A percentile compares a stretch with the other conserved stretches of the same genome.
phyloP scores from a whole-genome alignment of 2,329 filamentous ascomycete genomes.

The Trichoderma sp. region DNA sequence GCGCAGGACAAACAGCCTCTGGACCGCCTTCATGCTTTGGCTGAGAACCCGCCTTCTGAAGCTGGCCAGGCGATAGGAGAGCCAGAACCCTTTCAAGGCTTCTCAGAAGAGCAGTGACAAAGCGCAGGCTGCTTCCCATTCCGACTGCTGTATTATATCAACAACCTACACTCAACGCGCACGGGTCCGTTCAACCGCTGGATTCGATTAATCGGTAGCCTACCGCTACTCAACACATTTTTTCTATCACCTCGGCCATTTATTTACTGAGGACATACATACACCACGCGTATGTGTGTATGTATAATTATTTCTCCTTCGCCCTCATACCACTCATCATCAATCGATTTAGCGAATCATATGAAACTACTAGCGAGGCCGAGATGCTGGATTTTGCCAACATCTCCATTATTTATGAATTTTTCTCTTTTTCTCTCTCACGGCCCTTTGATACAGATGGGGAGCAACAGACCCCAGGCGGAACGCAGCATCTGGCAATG shows the following conservation, averaged over 20 bases:
- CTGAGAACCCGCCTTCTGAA: conserved; percentile 55
- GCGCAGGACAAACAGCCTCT: conserved; percentile 61
- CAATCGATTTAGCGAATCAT: conserved; percentile 8
- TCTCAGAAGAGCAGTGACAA: background rate
- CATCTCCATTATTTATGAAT: conserved; percentile 11
- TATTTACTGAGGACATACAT: background rate
- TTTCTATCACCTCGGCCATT: background rate
- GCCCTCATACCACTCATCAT: background rate
- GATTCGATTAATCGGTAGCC: background rate
- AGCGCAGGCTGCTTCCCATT: background rate
- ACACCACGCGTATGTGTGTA: background rate
- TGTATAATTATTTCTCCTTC: background rate
- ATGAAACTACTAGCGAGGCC: background rate
- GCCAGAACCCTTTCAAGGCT: background rate
- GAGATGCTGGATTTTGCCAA: background rate
- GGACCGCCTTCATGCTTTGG: conserved; percentile 66
- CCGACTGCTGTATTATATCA: background rate
- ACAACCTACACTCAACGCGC: background rate
- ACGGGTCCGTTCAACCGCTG: background rate
- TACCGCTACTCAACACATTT: background rate
- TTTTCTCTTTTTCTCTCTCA: background rate
- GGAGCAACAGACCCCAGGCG: conserved; percentile 22
- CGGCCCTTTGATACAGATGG: conserved; percentile 17
- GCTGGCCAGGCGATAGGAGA: conserved; percentile 42
- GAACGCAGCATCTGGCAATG: conserved; percentile 17